phyloP scores from a whole-genome alignment of 306 rosid genomes.

The Quercus mongolica region DNA sequence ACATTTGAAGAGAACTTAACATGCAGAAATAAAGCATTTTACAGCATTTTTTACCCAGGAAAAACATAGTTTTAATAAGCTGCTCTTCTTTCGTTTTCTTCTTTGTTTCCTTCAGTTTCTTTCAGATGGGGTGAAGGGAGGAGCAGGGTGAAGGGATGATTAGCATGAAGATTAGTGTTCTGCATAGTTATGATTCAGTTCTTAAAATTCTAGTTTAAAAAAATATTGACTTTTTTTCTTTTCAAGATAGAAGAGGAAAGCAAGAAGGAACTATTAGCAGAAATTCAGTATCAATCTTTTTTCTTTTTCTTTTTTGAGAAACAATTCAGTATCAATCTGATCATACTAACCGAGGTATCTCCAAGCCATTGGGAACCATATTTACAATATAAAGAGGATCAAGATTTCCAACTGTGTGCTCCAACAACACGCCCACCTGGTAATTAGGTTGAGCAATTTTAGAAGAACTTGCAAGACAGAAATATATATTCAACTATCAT shows the following conservation, averaged over 20 bases:
- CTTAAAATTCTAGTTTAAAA: neutral
- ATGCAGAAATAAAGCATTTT: neutral
- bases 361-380: constrained; percentile 92
- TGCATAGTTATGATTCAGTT: neutral
- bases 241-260: neutral
- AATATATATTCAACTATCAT: neutral
- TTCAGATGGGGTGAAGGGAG: neutral
- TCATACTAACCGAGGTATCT: constrained; percentile 81
- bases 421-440: constrained; percentile 90
- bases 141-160: neutral
- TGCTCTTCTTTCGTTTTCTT: neutral
- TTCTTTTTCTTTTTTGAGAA: too few relatives aligned
- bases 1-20: neutral
- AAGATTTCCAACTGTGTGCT: constrained; percentile 92
- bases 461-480: constrained; percentile 8
- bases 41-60: neutral
- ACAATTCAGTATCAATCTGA: neutral
- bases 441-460: constrained; percentile 27
- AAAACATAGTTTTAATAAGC: neutral
- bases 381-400: constrained; percentile 82
- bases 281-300: neutral
- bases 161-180: neutral
- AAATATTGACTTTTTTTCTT: neutral
- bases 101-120: neutral
- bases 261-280: neutral